Evolutionary conservation across 257 asterid genomes (phyloP).

Genomic region (Paraleonurus japonicus): DNA sequence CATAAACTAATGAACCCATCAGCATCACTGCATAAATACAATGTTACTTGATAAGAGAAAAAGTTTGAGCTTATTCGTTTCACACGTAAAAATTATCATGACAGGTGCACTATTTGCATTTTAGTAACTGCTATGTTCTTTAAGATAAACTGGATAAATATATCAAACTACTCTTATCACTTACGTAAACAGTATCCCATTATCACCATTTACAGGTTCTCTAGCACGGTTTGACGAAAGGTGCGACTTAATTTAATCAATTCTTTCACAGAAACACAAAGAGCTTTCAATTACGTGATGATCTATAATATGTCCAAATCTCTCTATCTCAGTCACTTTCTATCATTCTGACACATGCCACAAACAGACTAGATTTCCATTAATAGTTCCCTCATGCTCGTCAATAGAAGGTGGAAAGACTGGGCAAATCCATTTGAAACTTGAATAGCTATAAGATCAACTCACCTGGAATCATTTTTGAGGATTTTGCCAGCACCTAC

Average conservation of each 20-base stretch:
- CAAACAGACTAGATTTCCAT: background rate
- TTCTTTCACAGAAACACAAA: conserved; percentile 6
- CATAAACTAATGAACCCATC: conserved; percentile 95
- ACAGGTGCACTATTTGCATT: background rate
- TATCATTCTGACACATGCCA: background rate
- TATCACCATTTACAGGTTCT: background rate
- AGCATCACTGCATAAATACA: conserved; percentile 75
- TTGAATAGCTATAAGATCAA: background rate
- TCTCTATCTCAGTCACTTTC: background rate
- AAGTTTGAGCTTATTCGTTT: background rate
- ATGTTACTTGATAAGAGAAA: conserved; percentile 2
- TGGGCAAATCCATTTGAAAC: background rate
- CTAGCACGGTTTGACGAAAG: background rate
- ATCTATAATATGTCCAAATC: background rate
- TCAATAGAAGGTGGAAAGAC: background rate
- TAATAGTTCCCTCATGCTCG: background rate
- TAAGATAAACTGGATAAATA: background rate
- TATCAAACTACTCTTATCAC: background rate
- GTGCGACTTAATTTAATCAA: background rate
- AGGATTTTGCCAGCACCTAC: conserved; percentile 87
- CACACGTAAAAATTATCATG: background rate
- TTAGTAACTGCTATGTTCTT: background rate
- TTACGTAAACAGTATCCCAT: background rate
- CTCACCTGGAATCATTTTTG: conserved; percentile 93
- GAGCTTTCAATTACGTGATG: background rate